Base-by-base conservation (phyloP, 805 yeast species). In the Candida michaelii region DNA sequence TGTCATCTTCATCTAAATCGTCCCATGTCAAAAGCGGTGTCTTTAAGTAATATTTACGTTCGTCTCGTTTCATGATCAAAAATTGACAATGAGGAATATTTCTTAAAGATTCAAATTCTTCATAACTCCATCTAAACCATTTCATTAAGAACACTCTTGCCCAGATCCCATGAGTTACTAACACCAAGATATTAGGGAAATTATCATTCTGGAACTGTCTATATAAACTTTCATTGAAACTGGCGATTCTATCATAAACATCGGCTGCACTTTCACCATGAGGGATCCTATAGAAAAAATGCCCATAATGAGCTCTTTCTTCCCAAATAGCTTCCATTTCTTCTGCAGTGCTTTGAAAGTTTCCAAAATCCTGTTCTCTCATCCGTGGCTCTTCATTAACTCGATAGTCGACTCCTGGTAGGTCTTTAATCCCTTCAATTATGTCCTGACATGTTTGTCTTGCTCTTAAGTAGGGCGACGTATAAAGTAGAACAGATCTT, bases 231-330 rank as follows among this genome's bases (percentile, higher is more conserved):
- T 89, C 96, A 59, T 89, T 89, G 61, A 90, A 90, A 12, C 93
- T 85, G 2, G 96, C 86, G 48, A 90, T 84, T 36, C 97, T 71
- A 62, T 90, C 97, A 62, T 81, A 90, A 8, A 90, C 97, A 62
- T 90, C 97, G 0, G 97, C 97, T 0, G 97, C 97, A 54, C 93
- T 83, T 62, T 90, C 97, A 9, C 97, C 97, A 54, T 85, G 82
- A 4, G 96, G 96, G 23, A 90, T 90, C 42, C 97, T 65, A 60
- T 85, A 90, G 62, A 90, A 90, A 56, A 69, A 71, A 50, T 69
- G 74, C 0, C 97, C 97, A 63, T 90, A 90, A 47, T 80, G 79
- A 0, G 95, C 90, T 36, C 97, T 66, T 53, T 87, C 95, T 42
- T 76, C 74, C 89, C 96, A 84, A 25, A 89, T 83, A 51, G 73